Conservation (phyloP, 345 rosid genomes). For the Fremontodendron californicum region DNA sequence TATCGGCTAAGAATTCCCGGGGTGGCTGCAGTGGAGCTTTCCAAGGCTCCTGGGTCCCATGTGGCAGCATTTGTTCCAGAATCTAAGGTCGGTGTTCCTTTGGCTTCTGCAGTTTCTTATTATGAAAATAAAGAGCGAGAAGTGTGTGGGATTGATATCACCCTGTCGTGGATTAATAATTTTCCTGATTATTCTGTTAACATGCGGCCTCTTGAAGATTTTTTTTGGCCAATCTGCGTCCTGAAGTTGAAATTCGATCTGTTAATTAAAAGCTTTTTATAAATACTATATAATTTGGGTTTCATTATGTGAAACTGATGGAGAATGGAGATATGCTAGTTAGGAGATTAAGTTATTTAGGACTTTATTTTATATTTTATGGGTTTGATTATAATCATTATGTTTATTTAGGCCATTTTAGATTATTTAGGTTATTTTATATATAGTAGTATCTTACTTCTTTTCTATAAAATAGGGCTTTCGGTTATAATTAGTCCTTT, state of each 20-base stretch:
- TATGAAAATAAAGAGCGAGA: not conserved
- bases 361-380: too few relatives aligned
- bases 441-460: too few relatives aligned
- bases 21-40: conserved; percentile 76
- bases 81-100: conserved; percentile 55
- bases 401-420: too few relatives aligned
- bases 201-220: too few relatives aligned
- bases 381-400: too few relatives aligned
- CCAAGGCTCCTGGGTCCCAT: conserved; percentile 71
- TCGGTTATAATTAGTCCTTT: too few relatives aligned
- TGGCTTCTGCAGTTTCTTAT: not conserved
- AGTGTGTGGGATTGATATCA: not conserved
- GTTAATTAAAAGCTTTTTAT: not conserved
- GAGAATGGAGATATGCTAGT: too few relatives aligned
- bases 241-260: not conserved
- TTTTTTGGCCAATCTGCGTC: too few relatives aligned
- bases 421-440: too few relatives aligned
- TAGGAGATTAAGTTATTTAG: too few relatives aligned
- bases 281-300: not conserved
- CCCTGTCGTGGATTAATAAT: not conserved
- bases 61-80: conserved; percentile 87
- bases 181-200: not conserved
- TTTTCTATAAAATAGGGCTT: too few relatives aligned
- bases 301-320: not conserved
- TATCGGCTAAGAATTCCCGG: conserved; percentile 68